phyloP scores from a whole-genome alignment of 2,329 filamentous ascomycete genomes.

The Colletotrichum viniferum region DNA sequence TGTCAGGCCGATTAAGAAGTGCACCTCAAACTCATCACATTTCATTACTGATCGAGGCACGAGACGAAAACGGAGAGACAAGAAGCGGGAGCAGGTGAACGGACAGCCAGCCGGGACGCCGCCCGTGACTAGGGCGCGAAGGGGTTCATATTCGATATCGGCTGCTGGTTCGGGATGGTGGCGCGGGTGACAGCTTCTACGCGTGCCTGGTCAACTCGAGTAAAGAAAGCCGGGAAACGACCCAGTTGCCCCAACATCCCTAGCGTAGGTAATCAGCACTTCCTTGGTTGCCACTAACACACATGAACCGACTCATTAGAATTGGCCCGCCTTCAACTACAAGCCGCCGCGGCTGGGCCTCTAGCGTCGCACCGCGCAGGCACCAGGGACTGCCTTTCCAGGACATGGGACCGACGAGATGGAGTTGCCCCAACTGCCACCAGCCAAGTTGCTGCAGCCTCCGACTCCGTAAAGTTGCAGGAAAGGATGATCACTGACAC shows the following conservation, averaged over 20 bases:
- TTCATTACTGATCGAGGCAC: neutral
- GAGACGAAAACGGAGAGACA: neutral
- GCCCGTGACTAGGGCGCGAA: neutral
- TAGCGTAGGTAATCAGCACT: neutral
- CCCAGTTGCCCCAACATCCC: neutral
- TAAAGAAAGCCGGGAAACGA: neutral
- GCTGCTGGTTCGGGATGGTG: neutral
- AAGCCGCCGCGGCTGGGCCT: neutral
- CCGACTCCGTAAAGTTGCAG: neutral
- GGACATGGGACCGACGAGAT: neutral
- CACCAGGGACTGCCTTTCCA: neutral
- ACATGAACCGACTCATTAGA: slow-evolving; percentile 2
- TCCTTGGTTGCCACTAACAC: neutral
- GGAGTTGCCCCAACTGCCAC: neutral
- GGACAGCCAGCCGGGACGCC: neutral
- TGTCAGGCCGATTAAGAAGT: neutral
- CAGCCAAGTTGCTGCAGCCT: neutral
- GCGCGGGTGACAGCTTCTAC: neutral
- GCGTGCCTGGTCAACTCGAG: neutral
- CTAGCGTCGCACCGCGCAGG: neutral
- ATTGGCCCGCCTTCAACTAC: neutral
- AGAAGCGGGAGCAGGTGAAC: neutral
- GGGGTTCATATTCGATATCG: slow-evolving; percentile 7
- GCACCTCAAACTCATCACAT: neutral
- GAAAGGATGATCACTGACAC: neutral